Percentiles rank a stretch among this genome's conserved stretches.
Evolutionary conservation across 768 basidiomycete species (phyloP).

Genomic region (Mycena indigotica): DNA sequence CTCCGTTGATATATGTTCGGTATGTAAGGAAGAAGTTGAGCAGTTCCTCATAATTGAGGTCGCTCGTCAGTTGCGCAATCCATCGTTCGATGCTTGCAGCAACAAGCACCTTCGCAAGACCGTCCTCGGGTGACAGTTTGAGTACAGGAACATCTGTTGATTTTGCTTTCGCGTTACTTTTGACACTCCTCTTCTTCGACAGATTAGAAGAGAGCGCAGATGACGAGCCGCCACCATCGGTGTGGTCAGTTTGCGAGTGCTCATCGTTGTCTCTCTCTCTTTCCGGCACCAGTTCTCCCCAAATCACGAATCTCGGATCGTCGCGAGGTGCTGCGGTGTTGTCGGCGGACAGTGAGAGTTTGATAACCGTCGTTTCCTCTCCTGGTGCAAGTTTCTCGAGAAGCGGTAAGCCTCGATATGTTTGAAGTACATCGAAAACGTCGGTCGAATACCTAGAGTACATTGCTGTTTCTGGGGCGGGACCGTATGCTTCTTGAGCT

Average conservation of each 20-base stretch:
- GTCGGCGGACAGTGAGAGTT: slow-evolving; percentile 66
- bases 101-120: slow-evolving; percentile 58
- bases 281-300: slow-evolving; percentile 62
- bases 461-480: slow-evolving; percentile 49
- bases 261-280: slow-evolving; percentile 40
- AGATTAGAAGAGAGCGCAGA: slow-evolving; percentile 35
- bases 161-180: slow-evolving; percentile 36
- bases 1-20: slow-evolving; percentile 76
- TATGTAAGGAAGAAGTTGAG: slow-evolving; percentile 93
- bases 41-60: slow-evolving; percentile 83
- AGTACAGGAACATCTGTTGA: slow-evolving; percentile 32
- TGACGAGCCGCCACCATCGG: slow-evolving; percentile 43
- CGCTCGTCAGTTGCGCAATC: slow-evolving; percentile 89
- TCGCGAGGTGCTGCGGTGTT: slow-evolving; percentile 75
- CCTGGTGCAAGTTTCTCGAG: slow-evolving; percentile 66
- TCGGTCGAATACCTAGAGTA: slow-evolving; percentile 71
- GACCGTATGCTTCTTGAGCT: slow-evolving; percentile 34
- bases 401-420: slow-evolving; percentile 73
- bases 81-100: slow-evolving; percentile 92
- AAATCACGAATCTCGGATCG: slow-evolving; percentile 90
- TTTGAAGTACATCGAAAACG: slow-evolving; percentile 81
- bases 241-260: slow-evolving; percentile 39
- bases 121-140: slow-evolving; percentile 28
- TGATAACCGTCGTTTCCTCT: slow-evolving; percentile 68
- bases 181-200: slow-evolving; percentile 41